Conservation (phyloP, 169 alveolate genomes). For the Eimeria necatrix region DNA sequence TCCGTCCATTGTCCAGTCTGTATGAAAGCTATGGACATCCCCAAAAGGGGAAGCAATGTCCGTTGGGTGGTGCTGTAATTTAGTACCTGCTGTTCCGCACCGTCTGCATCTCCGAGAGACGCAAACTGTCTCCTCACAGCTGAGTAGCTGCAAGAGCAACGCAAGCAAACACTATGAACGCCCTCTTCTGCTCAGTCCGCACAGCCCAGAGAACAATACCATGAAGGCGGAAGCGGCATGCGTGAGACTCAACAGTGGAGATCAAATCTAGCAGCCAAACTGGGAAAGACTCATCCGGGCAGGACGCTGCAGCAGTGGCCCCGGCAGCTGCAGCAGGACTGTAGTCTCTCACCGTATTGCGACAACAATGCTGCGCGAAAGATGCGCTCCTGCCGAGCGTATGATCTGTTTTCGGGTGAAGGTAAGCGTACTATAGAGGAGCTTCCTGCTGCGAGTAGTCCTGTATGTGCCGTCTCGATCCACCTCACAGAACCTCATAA, state of each 20-base stretch:
- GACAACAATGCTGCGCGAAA: conserved; percentile 78
- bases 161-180: not conserved
- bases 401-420: conserved; percentile 79
- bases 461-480: conserved; percentile 44
- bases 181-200: not conserved
- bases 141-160: conserved; percentile 30
- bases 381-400: conserved; percentile 75
- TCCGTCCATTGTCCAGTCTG: conserved; percentile 72
- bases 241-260: not conserved
- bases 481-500: conserved; percentile 68
- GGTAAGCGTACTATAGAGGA: conserved; percentile 82
- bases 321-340: conserved; percentile 2
- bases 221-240: not conserved
- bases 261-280: not conserved
- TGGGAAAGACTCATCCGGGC: not conserved
- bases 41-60: conserved; percentile 76
- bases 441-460: conserved; percentile 67
- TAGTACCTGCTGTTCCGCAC: conserved; percentile 67
- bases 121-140: conserved; percentile 81
- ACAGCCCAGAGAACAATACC: not conserved
- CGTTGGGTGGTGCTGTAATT: conserved; percentile 79
- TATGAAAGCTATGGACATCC: conserved; percentile 67
- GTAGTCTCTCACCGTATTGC: conserved; percentile 68
- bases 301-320: not conserved
- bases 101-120: not conserved